Evolutionary conservation across 768 basidiomycete genomes (phyloP), one percentile per base, ranked within the genome.

Genomic region (Pulveroboletus frians): DNA sequence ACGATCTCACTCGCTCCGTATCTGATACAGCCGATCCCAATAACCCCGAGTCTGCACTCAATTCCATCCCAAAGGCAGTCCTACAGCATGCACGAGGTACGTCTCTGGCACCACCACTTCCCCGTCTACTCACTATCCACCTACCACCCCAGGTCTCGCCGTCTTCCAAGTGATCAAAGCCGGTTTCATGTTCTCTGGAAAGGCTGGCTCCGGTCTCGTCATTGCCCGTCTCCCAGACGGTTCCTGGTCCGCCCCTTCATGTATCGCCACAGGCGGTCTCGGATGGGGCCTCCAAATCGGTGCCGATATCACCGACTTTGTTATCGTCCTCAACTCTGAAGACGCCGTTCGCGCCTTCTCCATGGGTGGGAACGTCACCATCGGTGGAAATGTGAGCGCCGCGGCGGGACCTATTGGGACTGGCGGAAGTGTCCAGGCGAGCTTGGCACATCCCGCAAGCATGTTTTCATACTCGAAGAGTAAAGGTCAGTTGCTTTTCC

Each of bases 391-490:
- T 59, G 76, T 92, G 62, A 83, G 80, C 55, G 92, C 88, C 2
- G 74, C 85, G 0, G 93, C 93, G 7, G 94, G 94, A 1, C 94
- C 94, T 0, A 87, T 97, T 51, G 95, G 94, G 1, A 96, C 95
- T 0, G 94, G 94, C 5, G 95, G 89, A 4, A 87, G 88, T 51
- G 81, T 96, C 0, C 85, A 92, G 58, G 83, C 92, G 1, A 83
- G 81, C 3, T 73, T 95, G 36, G 91, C 92, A 5, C 91, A 94
- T 68, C 95, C 95, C 0, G 84, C 94, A 17, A 93, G 93, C 5
- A 94, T 97, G 90, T 99, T 96, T 70, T 92, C 89, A 53, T 95
- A 96, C 67, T 93, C 91, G 9, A 90, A 93, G 69, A 93, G 91
- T 11, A 94, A 92, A 72, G 92, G 92, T 91, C 57, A 50, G 79